phyloP scores from a whole-genome alignment of 192 early-diverging fungal species.

The Coemansia sp. region DNA sequence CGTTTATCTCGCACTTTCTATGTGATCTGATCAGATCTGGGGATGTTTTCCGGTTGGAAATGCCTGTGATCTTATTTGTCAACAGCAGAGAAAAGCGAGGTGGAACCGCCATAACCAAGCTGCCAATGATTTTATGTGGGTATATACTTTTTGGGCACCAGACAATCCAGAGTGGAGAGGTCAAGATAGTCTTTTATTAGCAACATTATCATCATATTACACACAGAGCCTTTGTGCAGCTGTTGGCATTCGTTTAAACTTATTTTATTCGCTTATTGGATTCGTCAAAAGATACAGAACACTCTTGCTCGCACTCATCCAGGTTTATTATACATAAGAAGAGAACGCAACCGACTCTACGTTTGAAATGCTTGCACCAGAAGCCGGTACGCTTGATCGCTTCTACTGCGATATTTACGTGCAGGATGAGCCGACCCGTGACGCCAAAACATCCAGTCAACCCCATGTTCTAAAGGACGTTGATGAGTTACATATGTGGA shows the following conservation, averaged over 20 bases:
- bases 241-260: background rate
- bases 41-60: too few species aligned
- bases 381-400: constrained; percentile 23
- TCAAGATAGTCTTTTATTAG: background rate
- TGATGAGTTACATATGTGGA: constrained; percentile 18
- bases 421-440: background rate
- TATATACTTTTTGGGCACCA: background rate
- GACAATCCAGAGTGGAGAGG: background rate
- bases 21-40: background rate
- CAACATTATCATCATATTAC: background rate
- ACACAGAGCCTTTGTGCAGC: background rate
- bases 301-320: background rate
- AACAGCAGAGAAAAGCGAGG: background rate
- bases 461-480: constrained; percentile 5
- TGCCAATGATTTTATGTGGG: background rate
- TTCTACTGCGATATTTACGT: constrained; percentile 44
- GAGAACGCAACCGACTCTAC: background rate
- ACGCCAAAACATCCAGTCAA: constrained; percentile 1
- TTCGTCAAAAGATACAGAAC: background rate
- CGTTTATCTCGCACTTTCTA: background rate
- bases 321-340: background rate
- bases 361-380: constrained; percentile 10
- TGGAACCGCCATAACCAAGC: background rate
- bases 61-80: background rate
- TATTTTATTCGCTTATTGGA: background rate